Base-by-base conservation (phyloP, 768 basidiomycete species). In the Butyriboletus loyo region DNA sequence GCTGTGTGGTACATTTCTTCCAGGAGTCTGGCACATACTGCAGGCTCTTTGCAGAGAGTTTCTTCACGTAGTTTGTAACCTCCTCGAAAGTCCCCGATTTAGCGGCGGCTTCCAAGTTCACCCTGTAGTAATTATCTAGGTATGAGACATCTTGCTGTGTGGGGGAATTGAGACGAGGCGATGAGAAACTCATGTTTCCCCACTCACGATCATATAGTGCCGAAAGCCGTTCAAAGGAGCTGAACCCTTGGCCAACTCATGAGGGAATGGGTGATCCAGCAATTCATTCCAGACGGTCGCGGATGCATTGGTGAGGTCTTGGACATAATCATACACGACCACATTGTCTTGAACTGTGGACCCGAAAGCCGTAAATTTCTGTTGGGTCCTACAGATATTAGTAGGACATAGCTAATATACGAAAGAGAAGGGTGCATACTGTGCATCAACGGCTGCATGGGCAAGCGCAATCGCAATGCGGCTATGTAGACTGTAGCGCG, bases 111-210 rank as follows among this genome's bases (percentile, higher is more conserved):
- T 31, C 40, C 34, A 27, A 52, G 10, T 35, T 36, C 6, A 50
- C n/a, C 10, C 52, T 11, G 35, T 37, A 52, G 17, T 31, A 53
- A 31, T 52, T 21, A 22, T 53, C 52, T 11, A 53, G 50, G 41
- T 53, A 52, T 5, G 28, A 13, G n/a, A 35, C 49, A 27, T 53
- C 49, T 52, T 53, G 52, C 52, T 53, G 28, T 30, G 14, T 10
- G 3, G 17, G 21, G n/a, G n/a, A 7, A n/a, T 27, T 27, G 27
- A 27, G 27, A 27, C 27, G 7, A 27, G 27, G 27, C 27, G 6
- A 27, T n/a, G n/a, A n/a, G n/a, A n/a, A n/a, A n/a, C n/a, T n/a
- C n/a, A n/a, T n/a, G n/a, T n/a, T n/a, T n/a, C n/a, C n/a, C n/a
- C n/a, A n/a, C n/a, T n/a, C n/a, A n/a, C n/a, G n/a, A n/a, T n/a